Conservation (phyloP, 1,284 basidiomycete genomes). For the Gymnopus androsaceus region DNA sequence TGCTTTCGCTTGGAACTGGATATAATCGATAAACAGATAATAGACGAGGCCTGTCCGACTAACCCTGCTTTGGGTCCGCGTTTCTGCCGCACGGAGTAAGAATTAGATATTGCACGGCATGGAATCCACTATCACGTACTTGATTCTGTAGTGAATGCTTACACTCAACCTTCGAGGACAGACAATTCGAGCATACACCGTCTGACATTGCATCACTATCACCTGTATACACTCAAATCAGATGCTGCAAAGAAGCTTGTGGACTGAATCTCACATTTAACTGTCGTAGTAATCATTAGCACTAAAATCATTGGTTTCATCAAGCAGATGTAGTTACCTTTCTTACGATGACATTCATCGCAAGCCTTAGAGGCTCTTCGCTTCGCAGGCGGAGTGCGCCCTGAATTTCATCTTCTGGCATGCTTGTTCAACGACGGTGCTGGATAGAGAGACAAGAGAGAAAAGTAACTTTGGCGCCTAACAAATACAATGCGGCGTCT, state of each 20-base stretch:
- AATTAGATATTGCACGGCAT: neutral
- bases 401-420: neutral
- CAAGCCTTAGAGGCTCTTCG: conserved; percentile 5
- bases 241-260: neutral
- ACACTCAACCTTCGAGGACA: conserved; percentile 9
- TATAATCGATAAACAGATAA: neutral
- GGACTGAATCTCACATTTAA: conserved; percentile 4
- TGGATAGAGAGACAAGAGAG: no score
- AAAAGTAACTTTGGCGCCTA: no score
- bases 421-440: no score
- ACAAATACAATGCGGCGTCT: no score
- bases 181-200: conserved; percentile 11
- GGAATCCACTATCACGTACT: neutral
- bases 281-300: neutral
- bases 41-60: neutral
- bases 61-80: conserved; percentile 14
- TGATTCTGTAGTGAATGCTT: conserved; percentile 10
- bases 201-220: neutral
- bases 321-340: neutral
- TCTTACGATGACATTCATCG: conserved; percentile 4
- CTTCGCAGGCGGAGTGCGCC: neutral
- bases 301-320: neutral
- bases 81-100: conserved; percentile 6
- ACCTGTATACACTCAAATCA: neutral
- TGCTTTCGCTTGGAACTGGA: neutral